Conservation (phyloP, 129 eudicot genomes). For the Logfia minima region DNA sequence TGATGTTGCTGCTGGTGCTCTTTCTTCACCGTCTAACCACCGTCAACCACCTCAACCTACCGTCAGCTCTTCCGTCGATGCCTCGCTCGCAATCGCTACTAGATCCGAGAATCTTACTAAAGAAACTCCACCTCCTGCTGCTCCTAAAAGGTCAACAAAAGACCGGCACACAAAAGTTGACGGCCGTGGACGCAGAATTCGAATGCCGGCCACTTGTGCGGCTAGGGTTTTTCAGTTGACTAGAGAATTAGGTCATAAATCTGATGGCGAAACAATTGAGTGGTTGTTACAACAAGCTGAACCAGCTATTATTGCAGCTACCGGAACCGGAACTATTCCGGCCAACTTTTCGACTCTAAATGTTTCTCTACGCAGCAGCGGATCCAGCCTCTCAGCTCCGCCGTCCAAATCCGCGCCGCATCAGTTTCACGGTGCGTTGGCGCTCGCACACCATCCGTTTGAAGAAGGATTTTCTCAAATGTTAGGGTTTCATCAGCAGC, state of each 20-base stretch:
- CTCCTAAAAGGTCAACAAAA: slow-evolving; percentile 67
- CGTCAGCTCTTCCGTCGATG: slow-evolving; percentile 39
- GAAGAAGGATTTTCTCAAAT: slow-evolving; percentile 72
- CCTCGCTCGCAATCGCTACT: slow-evolving; percentile 68
- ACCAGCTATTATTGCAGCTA: slow-evolving; percentile 69
- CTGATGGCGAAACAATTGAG: slow-evolving; percentile 81
- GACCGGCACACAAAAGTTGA: slow-evolving; percentile 82
- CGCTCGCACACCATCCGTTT: slow-evolving; percentile 53
- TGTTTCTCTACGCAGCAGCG: slow-evolving; percentile 63
- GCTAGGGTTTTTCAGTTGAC: slow-evolving; percentile 79
- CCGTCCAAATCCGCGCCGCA: slow-evolving; percentile 66
- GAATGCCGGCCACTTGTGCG: slow-evolving; percentile 91
- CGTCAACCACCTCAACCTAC: slow-evolving; percentile 24
- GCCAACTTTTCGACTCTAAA: slow-evolving; percentile 68
- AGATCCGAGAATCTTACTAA: slow-evolving; percentile 56
- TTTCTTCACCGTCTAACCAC: slow-evolving; percentile 28
- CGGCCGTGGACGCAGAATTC: slow-evolving; percentile 83
- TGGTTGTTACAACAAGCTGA: slow-evolving; percentile 80
- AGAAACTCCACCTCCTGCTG: slow-evolving; percentile 28
- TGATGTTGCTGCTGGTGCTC: slow-evolving; percentile 18
- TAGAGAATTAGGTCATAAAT: slow-evolving; percentile 66
- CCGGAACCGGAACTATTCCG: slow-evolving; percentile 80
- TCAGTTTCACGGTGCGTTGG: slow-evolving; percentile 67
- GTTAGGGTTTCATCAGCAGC: slow-evolving; percentile 68
- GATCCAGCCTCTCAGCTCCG: slow-evolving; percentile 67